These are phyloP conservation scores for Talaromyces trachyspermus DNA, from an alignment of 495 filamentous ascomycete species.

Conservation along the genomic window DNA sequence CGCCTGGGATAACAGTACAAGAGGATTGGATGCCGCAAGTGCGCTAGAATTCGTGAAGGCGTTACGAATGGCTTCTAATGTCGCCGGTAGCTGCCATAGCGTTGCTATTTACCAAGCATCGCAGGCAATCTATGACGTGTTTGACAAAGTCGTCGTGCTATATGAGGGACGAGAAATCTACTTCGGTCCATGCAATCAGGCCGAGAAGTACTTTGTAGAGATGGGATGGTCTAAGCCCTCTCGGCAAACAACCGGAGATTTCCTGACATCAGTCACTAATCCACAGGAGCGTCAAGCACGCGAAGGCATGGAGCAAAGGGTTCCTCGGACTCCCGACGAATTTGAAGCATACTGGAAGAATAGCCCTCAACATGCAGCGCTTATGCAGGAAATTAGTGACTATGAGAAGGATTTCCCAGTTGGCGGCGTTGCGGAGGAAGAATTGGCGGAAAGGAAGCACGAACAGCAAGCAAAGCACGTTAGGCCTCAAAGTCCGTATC, in stretches of 20 bases:
- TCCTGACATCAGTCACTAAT: constrained; percentile 66
- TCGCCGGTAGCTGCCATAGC: constrained; percentile 67
- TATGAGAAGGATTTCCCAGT: constrained; percentile 35
- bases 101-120: constrained; percentile 82
- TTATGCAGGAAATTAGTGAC: constrained; percentile 42
- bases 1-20: constrained; percentile 81
- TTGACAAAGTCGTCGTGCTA: constrained; percentile 55
- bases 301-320: constrained; percentile 51
- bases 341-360: constrained; percentile 57
- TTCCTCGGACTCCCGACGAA: constrained; percentile 64
- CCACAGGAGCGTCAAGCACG: constrained; percentile 54
- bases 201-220: constrained; percentile 53
- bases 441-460: constrained; percentile 26
- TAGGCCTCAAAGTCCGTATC: constrained; percentile 36
- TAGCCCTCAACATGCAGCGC: constrained; percentile 40
- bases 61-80: constrained; percentile 63
- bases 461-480: constrained; percentile 35
- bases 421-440: constrained; percentile 25
- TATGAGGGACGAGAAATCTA: constrained; percentile 64
- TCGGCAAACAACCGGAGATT: constrained; percentile 60
- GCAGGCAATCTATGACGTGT: constrained; percentile 69
- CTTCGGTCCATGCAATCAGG: constrained; percentile 51
- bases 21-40: constrained; percentile 77
- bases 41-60: constrained; percentile 67
- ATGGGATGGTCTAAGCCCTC: constrained; percentile 55